Evolutionary conservation across 257 asterid species (phyloP), one percentile per base, ranked within the genome.

Genomic region (Galeopsis tetrahit): DNA sequence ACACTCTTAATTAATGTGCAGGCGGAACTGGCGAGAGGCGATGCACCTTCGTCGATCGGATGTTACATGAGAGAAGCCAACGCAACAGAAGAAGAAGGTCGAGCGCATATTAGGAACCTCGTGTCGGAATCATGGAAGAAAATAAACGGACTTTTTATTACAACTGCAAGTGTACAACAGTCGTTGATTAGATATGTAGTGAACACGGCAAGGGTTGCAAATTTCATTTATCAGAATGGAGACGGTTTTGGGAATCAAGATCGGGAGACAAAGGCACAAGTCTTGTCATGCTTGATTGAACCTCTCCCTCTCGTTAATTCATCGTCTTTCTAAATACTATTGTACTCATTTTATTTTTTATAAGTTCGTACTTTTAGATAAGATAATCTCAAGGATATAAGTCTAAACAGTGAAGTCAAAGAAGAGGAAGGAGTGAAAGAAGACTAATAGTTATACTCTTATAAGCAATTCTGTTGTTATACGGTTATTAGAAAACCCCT

Each of bases 21-120:
- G 96, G 90, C 80, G 14, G 96, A 87, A 59, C 33, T 78, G 52
- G 91, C 78, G 74, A 78, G 95, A 70, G 92, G 95, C 2, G 90
- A 90, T 42, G 89, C 86, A 0, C 82, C 90, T 33, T 85, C 90
- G 1, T 87, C 96, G 21, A 84, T 90, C 43, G 36, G 71, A 4
- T 90, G 96, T 58, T 75, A 81, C 80, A 85, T 87, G 96, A 68
- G 81, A 56, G 87, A 90, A 49, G 78, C 81, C 21, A 80, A 77
- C 35, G 89, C 69, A 0, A 42, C 83, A 0, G 88, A 85, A 31
- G 80, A 72, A 38, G 81, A 71, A 67, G 86, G 83, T 10, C 77
- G 89, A 31, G 83, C 52, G 4, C 83, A 86, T 55, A 68, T 88
- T 2, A 5, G 68, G 31, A 72, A 65, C 31, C 33, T 82, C 4